phyloP scores from a whole-genome alignment of 208 protist species.

The Trypanosoma mega region DNA sequence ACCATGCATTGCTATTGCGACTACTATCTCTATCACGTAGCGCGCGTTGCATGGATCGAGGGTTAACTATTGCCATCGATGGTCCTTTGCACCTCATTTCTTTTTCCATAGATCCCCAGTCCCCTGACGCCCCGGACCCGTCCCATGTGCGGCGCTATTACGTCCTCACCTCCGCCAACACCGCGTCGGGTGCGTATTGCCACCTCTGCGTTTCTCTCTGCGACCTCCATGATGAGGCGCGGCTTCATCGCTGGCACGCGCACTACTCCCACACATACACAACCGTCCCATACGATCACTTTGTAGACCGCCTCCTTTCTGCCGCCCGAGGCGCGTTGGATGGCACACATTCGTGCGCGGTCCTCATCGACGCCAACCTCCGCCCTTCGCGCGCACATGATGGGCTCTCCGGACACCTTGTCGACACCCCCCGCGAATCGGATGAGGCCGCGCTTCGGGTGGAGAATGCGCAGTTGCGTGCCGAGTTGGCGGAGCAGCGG shows the following conservation, averaged over 20 bases:
- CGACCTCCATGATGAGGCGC: conserved; percentile 17
- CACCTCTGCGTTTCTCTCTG: conserved; percentile 33
- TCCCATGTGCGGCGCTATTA: conserved; percentile 46
- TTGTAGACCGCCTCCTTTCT: conserved; percentile 36
- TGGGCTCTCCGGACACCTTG: too few relatives aligned
- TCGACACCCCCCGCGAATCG: too few relatives aligned
- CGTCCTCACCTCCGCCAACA: conserved; percentile 34
- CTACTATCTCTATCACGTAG: too few relatives aligned
- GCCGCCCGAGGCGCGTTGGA: conserved; percentile 5
- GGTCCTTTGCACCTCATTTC: conserved; percentile 42
- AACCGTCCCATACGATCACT: conserved; percentile 38
- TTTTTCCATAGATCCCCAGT: conserved; percentile 56
- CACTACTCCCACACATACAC: conserved; percentile 54
- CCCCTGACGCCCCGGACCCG: conserved; percentile 45
- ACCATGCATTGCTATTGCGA: too few relatives aligned
- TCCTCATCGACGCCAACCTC: too few relatives aligned
- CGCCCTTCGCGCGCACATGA: too few relatives aligned
- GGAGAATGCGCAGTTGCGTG: not conserved
- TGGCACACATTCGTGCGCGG: too few relatives aligned
- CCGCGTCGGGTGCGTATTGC: conserved; percentile 18
- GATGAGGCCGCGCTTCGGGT: not conserved
- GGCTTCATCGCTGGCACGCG: conserved; percentile 46
- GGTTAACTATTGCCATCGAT: not conserved
- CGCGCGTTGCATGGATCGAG: too few relatives aligned
- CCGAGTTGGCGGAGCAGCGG: conserved; percentile 21